Evolutionary conservation across 805 yeast genomes (phyloP).

Genomic region (Hanseniaspora hatyaiensis): DNA sequence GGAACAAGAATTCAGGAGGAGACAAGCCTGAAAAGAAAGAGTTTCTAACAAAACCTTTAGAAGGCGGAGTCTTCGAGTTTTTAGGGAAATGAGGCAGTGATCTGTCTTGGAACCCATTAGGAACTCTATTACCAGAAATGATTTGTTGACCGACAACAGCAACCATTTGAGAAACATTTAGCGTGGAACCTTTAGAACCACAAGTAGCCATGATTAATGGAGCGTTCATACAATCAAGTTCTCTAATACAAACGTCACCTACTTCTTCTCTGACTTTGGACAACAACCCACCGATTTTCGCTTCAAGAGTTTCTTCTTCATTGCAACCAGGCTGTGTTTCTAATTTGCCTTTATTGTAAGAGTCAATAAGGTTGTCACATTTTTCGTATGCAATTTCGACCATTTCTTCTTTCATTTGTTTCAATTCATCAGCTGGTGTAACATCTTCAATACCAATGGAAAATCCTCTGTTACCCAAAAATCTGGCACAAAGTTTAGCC

Average conservation of each 20-base stretch:
- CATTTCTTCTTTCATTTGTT: constrained; percentile 66
- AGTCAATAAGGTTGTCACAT: constrained; percentile 80
- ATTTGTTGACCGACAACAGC: constrained; percentile 99
- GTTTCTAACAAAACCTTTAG: constrained; percentile 94
- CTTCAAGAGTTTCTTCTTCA: constrained; percentile 95
- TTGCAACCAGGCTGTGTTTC: constrained; percentile 99
- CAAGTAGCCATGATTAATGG: constrained; percentile 98
- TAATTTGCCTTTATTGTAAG: constrained; percentile 69
- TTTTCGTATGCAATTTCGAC: constrained; percentile 82
- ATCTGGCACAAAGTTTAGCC: constrained; percentile 98
- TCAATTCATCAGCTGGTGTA: constrained; percentile 76
- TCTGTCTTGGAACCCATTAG: constrained; percentile 99
- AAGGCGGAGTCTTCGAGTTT: constrained; percentile 91
- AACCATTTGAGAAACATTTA: constrained; percentile 98
- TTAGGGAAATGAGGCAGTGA: constrained; percentile 94
- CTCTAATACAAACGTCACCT: constrained; percentile 93
- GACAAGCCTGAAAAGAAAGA: constrained; percentile 87
- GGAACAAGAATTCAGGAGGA: constrained; percentile 95
- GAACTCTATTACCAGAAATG: constrained; percentile 96
- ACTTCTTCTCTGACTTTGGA: constrained; percentile 98
- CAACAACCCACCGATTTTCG: constrained; percentile 88
- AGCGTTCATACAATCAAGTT: constrained; percentile 79
- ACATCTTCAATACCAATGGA: constrained; percentile 97
- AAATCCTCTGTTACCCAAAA: constrained; percentile 86
- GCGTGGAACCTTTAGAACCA: constrained; percentile 96